Base-by-base conservation (phyloP, 2,329 filamentous ascomycete species). In the Aspergillus cejpii region DNA sequence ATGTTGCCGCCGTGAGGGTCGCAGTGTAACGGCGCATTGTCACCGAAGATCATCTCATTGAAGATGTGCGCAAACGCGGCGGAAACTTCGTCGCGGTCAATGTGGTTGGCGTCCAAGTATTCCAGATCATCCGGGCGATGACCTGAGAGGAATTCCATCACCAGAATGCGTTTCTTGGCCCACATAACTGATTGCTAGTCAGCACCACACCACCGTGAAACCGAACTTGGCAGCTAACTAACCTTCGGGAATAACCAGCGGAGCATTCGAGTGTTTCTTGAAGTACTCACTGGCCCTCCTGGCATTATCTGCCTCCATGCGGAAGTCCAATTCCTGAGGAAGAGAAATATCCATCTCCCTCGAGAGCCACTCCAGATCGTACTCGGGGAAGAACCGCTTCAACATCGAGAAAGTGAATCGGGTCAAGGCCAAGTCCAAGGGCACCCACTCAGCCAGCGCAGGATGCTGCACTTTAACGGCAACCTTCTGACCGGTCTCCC, bases 1-100 rank as follows among this genome's bases (percentile, higher is more conserved):
- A 98, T 85, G 61, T 98, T 98, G 37, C 92, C 92, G 38, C 90
- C 92, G 61, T 98, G 92, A 0, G 92, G 92, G 62, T 98, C 92
- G 69, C 92, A 98, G 70, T 98, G 92, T 29, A 98, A 72, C 0
- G 92, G 89, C 0, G 91, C 91, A 47, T 84, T 78, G 41, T 83
- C 79, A 39, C 91, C 90, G 55, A 98, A 98, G 55, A 98, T 96
- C 92, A 98, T 98, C 65, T 97, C 90, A 73, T 98, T 98, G 77
- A 98, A 98, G 47, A 98, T 88, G 47, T 84, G 82, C 0, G 92
- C 85, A 3, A 98, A 74, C 0, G 89, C 85, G 1, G 91, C 90
- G 0, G 90, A 94, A 4, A 98, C 92, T 67, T 97, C 91, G 61
- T 97, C 92, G 15, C 92, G 82, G 66, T 94, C 88, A 62, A 98